Base-by-base conservation (phyloP, 768 basidiomycete species). In the Xerocomellus intermedius region DNA sequence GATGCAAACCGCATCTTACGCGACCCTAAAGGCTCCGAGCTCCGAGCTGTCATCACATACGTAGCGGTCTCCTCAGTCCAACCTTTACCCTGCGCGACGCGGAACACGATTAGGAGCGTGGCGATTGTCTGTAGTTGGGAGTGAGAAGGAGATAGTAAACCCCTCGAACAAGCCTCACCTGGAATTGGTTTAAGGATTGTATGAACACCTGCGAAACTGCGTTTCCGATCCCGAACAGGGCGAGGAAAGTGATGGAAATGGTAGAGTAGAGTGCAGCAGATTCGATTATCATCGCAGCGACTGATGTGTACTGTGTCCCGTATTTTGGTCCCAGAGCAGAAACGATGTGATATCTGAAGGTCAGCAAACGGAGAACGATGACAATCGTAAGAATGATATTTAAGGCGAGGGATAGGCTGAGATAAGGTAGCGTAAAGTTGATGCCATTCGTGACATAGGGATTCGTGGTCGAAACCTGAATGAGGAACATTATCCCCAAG, bases 251-350 rank as follows among this genome's bases (percentile, higher is more conserved):
- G 8, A 75, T 12, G 0, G 64, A 64, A 16, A 64, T 45, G 6
- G 58, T 16, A 5, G 69, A 62, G 43, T 73, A 74, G 3, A 72
- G 42, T 3, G 68, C 60, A 2, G 71, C 72, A 0, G 70, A 72
- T 57, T 76, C 75, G 44, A 77, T 45, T 30, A 73, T 37, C 61
- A 77, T 74, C 5, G 74, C 62, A 9, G 65, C 66, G 12, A 74
- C 50, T 3, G 64, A 69, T 5, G 69, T 64, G 48, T 76, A 76
- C 16, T 64, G 61, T 8, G 38, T 39, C 7, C 65, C 62, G 26
- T 67, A 51, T 32, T 46, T 51, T 14, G 47, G 24, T n/a, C 73
- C 72, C 2, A 77, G 44, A 2, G 50, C 50, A 2, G 33, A n/a
- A 5, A 43, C 14, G 2, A 55, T 35, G 9, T 35, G 52, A 33